A percentile compares a stretch with the other conserved stretches of the same genome.
phyloP scores from a whole-genome alignment of 768 basidiomycete species.

The Dictyophora rubrovolvata region DNA sequence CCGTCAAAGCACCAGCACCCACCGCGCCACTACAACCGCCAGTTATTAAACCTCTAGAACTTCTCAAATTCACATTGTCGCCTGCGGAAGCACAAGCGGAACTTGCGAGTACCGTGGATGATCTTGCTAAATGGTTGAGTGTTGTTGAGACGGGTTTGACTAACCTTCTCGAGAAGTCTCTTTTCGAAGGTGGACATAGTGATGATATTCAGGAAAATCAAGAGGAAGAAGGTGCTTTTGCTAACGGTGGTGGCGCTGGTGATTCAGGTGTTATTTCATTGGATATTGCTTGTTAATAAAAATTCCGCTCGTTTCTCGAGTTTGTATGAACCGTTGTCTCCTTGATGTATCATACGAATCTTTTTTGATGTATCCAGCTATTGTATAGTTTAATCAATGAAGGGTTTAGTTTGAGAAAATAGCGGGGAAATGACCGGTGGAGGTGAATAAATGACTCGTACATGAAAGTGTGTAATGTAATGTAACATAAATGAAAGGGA shows the following conservation, averaged over 20 bases:
- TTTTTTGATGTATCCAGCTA: too few species aligned
- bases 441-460: too few species aligned
- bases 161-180: conserved; percentile 46
- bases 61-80: conserved; percentile 41
- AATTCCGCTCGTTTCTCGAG: too few species aligned
- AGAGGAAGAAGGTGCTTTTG: conserved; percentile 18
- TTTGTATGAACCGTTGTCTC: too few species aligned
- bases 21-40: conserved; percentile 12
- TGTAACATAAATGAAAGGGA: background rate
- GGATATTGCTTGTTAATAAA: too few species aligned
- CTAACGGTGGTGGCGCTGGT: background rate
- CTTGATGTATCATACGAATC: too few species aligned
- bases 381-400: too few species aligned
- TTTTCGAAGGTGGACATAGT: conserved; percentile 24
- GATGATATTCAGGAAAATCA: conserved; percentile 61
- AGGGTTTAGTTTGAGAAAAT: too few species aligned
- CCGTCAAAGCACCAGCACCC: background rate
- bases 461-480: too few species aligned
- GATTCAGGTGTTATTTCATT: too few species aligned
- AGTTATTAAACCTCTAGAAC: conserved; percentile 56
- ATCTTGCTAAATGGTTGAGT: conserved; percentile 67
- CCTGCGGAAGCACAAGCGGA: conserved; percentile 55
- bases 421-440: too few species aligned
- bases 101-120: conserved; percentile 62
- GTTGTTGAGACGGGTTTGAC: conserved; percentile 64